Base-by-base conservation (phyloP, 2,329 filamentous ascomycete genomes). In the Clarireedia paspali region DNA sequence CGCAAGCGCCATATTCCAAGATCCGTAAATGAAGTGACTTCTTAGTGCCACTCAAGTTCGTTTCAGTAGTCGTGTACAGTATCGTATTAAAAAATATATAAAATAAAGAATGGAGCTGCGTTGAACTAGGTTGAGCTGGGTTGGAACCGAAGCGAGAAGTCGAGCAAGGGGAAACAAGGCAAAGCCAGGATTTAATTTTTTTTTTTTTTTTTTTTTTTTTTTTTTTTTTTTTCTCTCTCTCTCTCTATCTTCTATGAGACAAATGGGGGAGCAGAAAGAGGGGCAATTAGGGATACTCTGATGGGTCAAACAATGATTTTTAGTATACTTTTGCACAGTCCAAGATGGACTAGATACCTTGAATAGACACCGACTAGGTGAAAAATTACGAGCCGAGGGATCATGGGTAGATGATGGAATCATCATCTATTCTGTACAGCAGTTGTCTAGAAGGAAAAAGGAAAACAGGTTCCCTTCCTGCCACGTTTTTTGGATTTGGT, bases 11-110 rank as follows among this genome's bases (percentile, higher is more conserved):
- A 20, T 17, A 17, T n/a, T 30, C 14, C 38, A 23, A 34, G 34
- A 50, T 49, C 34, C n/a, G n/a, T 46, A 55, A 50, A 50, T 17
- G 52, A 55, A 50, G 50, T 55, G 44, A 54, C 17, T 14, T 26
- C 30, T 49, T 54, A 30, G 51, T 45, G 34, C 39, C 20, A 39
- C 27, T 15, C 15, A 48, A 49, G 4, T 40, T 30, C 38, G 34
- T 54, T 40, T 40, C 47, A 42, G 39, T 42, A n/a, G 39, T 42
- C 39, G 39, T 20, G 39, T n/a, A 42, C 17, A 14, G 39, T 42
- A 42, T 42, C 20, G 20, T 20, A 20, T 20, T 20, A 20, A 20
- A 20, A 20, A 20, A 20, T 20, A 2, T 20, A 20, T 2, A 20
- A 20, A 42, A 42, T 5, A 42, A 42, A 42, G 39, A 42, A 42